Percentiles rank a stretch among this genome's conserved stretches.
Evolutionary conservation across 2,329 filamentous ascomycete species (phyloP).

Genomic region (Ophiocordyceps australis): DNA sequence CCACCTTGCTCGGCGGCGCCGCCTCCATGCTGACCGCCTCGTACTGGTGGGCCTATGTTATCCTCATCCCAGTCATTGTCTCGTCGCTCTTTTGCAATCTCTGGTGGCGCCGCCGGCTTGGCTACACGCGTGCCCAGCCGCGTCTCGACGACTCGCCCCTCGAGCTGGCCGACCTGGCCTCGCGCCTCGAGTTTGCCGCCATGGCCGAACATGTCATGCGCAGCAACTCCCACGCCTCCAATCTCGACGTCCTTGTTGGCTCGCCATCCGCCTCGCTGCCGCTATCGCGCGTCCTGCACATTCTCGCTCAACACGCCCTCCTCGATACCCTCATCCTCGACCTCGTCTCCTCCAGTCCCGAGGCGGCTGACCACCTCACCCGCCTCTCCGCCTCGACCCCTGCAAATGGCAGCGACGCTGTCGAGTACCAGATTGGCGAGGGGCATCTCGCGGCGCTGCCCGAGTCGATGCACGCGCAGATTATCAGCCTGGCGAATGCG

Average conservation of each 20-base stretch:
- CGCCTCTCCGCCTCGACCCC: background rate
- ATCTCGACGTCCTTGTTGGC: slow-evolving; percentile 3
- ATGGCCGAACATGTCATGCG: slow-evolving; percentile 3
- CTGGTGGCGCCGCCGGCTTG: slow-evolving; percentile 26
- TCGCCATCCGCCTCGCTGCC: slow-evolving; percentile 3
- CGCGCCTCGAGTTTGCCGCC: slow-evolving; percentile 6
- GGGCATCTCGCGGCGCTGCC: slow-evolving; percentile 4
- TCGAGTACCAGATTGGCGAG: slow-evolving; percentile 3
- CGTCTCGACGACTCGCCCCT: slow-evolving; percentile 1
- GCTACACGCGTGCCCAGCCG: slow-evolving; percentile 14
- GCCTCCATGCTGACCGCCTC: slow-evolving; percentile 30
- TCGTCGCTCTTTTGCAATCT: slow-evolving; percentile 24
- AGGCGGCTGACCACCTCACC: slow-evolving; percentile 2
- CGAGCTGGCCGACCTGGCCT: slow-evolving; percentile 3
- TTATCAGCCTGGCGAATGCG: slow-evolving; percentile 4
- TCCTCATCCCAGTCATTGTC: slow-evolving; percentile 29
- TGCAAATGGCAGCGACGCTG: background rate
- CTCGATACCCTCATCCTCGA: slow-evolving; percentile 4
- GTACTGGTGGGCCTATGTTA: slow-evolving; percentile 32
- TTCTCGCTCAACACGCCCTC: slow-evolving; percentile 5
- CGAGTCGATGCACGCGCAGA: slow-evolving; percentile 1
- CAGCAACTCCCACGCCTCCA: slow-evolving; percentile 1
- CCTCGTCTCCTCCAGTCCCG: slow-evolving; percentile 1
- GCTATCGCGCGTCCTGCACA: slow-evolving; percentile 4
- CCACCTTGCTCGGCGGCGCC: slow-evolving; percentile 26